These are phyloP conservation scores for Lepidium sativum DNA, from an alignment of 345 rosid genomes.

Conservation along the genomic window DNA sequence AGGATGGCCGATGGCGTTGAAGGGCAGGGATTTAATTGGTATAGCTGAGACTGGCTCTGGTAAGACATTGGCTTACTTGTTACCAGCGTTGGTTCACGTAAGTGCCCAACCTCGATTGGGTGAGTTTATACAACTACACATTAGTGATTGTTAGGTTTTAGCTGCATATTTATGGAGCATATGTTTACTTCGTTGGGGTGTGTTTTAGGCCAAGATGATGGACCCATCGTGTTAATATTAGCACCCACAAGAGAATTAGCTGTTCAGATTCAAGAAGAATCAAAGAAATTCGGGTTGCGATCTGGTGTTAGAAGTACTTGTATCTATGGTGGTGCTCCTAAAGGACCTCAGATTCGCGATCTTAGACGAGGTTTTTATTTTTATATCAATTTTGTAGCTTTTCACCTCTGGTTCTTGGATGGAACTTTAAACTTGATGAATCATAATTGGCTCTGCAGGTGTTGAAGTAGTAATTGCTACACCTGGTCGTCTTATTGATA, in stretches of 20 bases:
- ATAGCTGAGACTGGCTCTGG: slow-evolving; percentile 99
- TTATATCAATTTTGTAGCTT: not conserved
- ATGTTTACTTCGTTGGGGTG: not conserved
- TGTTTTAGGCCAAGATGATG: slow-evolving; percentile 67
- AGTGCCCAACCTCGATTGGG: slow-evolving; percentile 88
- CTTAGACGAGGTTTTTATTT: slow-evolving; percentile 66
- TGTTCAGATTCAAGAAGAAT: slow-evolving; percentile 92
- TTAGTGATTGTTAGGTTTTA: not conserved
- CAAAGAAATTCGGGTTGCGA: slow-evolving; percentile 53
- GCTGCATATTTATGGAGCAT: not conserved
- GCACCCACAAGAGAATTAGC: slow-evolving; percentile 98
- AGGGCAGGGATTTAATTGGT: slow-evolving; percentile 88
- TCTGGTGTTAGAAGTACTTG: slow-evolving; percentile 80
- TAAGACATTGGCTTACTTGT: slow-evolving; percentile 86
- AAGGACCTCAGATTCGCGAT: slow-evolving; percentile 96
- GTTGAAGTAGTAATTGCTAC: slow-evolving; percentile 95
- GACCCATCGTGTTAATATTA: slow-evolving; percentile 69
- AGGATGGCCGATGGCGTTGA: slow-evolving; percentile 97
- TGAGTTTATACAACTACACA: slow-evolving; percentile 23
- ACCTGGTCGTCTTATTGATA: slow-evolving; percentile 94
- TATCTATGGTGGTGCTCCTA: slow-evolving; percentile 92
- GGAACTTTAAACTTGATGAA: not conserved
- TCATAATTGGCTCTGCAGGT: slow-evolving; percentile 37
- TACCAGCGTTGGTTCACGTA: slow-evolving; percentile 91
- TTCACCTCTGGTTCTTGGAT: not conserved